These are phyloP conservation scores for Hibiscus tridactylites DNA, from an alignment of 345 rosid genomes.

Conservation along the genomic window DNA sequence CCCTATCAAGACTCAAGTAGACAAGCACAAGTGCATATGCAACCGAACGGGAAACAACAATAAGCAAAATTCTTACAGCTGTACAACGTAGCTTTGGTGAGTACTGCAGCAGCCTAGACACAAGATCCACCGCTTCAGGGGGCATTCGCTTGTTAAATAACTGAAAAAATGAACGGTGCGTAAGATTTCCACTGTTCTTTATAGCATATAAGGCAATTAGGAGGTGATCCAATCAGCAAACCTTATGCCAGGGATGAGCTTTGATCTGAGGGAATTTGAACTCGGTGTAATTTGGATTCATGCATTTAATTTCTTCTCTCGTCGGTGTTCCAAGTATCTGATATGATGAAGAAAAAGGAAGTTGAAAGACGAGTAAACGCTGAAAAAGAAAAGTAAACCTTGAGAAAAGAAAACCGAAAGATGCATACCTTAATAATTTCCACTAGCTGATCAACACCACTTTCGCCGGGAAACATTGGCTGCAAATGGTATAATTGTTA, in stretches of 20 bases:
- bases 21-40: no score
- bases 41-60: background rate
- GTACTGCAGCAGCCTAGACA: constrained; percentile 81
- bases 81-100: constrained; percentile 72
- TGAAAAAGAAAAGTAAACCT: background rate
- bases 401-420: background rate
- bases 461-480: constrained; percentile 98
- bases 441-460: constrained; percentile 94
- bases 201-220: background rate
- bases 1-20: background rate
- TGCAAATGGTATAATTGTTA: constrained; percentile 27
- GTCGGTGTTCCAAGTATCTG: constrained; percentile 95
- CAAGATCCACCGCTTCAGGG: constrained; percentile 83
- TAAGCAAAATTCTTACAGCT: constrained; percentile 45
- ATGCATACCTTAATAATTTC: constrained; percentile 84
- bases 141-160: constrained; percentile 68
- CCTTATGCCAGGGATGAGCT: constrained; percentile 99
- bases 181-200: background rate
- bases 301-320: constrained; percentile 94
- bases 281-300: constrained; percentile 96
- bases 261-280: constrained; percentile 97
- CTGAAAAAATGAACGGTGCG: constrained; percentile 25
- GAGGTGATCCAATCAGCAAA: constrained; percentile 14
- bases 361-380: background rate
- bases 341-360: constrained; percentile 16